Evolutionary conservation across 768 basidiomycete genomes (phyloP).

Genomic region (Boletus sensibilis): DNA sequence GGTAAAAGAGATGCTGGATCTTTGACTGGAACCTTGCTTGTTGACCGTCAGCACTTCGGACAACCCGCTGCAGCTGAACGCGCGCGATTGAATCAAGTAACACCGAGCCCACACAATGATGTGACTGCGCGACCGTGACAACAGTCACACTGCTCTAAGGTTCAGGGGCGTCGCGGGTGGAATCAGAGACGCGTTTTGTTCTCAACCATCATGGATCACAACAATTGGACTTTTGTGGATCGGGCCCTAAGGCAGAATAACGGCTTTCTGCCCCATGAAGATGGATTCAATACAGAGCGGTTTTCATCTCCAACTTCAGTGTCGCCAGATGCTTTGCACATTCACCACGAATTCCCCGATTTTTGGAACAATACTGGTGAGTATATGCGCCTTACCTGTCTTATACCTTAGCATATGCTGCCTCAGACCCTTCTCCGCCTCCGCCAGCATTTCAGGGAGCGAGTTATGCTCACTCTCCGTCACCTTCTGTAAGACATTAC

Average conservation of each 20-base stretch:
- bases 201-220: slow-evolving; percentile 17
- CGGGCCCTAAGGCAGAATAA: neutral
- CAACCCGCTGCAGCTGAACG: neutral
- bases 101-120: neutral
- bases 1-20: neutral
- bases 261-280: neutral
- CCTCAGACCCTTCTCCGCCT: slow-evolving; percentile 37
- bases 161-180: neutral
- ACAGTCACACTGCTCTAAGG: slow-evolving; percentile 15
- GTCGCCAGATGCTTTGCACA: slow-evolving; percentile 4
- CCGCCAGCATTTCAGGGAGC: slow-evolving; percentile 30
- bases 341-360: slow-evolving; percentile 2
- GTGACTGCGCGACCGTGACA: slow-evolving; percentile 30
- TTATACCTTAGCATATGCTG: slow-evolving; percentile 18
- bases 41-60: neutral
- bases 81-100: slow-evolving; percentile 1
- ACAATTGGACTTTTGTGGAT: neutral
- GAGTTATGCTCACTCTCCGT: slow-evolving; percentile 3
- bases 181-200: slow-evolving; percentile 7
- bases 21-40: neutral
- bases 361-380: slow-evolving; percentile 18
- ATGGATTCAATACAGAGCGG: neutral
- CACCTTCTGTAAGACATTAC: slow-evolving; percentile 1
- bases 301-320: slow-evolving; percentile 9
- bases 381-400: slow-evolving; percentile 24